phyloP scores from a whole-genome alignment of 805 yeast genomes.

The Kodamaea jinghongensis region DNA sequence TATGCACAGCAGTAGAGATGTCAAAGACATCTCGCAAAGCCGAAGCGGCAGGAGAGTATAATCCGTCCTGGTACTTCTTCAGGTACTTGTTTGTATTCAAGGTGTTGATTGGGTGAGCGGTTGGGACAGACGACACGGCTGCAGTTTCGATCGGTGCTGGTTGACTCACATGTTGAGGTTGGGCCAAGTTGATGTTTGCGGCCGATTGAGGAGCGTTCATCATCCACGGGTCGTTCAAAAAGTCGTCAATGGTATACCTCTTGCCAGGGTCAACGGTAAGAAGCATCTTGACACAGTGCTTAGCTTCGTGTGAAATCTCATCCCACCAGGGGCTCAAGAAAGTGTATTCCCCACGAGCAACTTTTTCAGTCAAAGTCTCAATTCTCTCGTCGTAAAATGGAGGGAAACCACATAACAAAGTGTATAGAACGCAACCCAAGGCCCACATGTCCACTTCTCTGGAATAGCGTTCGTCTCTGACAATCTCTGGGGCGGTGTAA shows the following conservation, averaged over 20 bases:
- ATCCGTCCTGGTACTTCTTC: constrained; percentile 26
- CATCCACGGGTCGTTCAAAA: constrained; percentile 78
- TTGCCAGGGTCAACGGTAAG: constrained; percentile 68
- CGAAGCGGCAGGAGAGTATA: constrained; percentile 71
- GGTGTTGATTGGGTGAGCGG: constrained; percentile 29
- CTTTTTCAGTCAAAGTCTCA: constrained; percentile 71
- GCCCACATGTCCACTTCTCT: constrained; percentile 99
- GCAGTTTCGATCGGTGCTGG: constrained; percentile 2
- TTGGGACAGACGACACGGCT: constrained; percentile 7
- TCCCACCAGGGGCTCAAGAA: constrained; percentile 89
- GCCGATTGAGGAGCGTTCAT: constrained; percentile 8
- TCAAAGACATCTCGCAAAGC: constrained; percentile 86
- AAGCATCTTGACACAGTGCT: constrained; percentile 62
- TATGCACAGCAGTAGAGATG: constrained; percentile 79
- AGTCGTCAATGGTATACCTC: constrained; percentile 69
- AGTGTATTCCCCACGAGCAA: constrained; percentile 74
- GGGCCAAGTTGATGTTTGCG: not conserved
- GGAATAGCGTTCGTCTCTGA: constrained; percentile 86
- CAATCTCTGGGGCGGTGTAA: constrained; percentile 97
- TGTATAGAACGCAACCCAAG: constrained; percentile 91
- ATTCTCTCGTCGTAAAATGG: constrained; percentile 89
- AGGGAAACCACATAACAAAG: constrained; percentile 94
- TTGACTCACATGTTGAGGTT: not conserved
- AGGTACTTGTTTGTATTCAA: constrained; percentile 20
- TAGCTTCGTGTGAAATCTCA: constrained; percentile 68